Evolutionary conservation across 2,329 filamentous ascomycete genomes (phyloP).

Genomic region (Cladosporium sp.): DNA sequence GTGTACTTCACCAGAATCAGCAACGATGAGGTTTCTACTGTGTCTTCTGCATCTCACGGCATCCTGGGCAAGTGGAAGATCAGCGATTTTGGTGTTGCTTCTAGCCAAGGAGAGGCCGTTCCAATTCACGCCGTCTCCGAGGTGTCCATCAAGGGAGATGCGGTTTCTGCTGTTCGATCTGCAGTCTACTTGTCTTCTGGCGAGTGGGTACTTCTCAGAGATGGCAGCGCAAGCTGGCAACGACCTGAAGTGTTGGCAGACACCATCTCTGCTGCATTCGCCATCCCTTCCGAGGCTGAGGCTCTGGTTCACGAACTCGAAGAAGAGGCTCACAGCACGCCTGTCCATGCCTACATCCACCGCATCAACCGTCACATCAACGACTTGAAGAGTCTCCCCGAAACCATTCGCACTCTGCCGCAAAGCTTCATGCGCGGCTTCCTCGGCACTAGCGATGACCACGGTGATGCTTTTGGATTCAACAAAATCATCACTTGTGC

Average conservation of each 20-base stretch:
- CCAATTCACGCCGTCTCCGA: slow-evolving; percentile 73
- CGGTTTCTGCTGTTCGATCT: slow-evolving; percentile 71
- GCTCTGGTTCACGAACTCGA: slow-evolving; percentile 75
- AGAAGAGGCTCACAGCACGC: slow-evolving; percentile 78
- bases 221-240: slow-evolving; percentile 76
- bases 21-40: slow-evolving; percentile 65
- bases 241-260: slow-evolving; percentile 79
- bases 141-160: slow-evolving; percentile 66
- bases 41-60: slow-evolving; percentile 73
- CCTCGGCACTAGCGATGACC: slow-evolving; percentile 33
- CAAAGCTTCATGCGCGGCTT: slow-evolving; percentile 57
- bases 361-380: slow-evolving; percentile 75
- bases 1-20: slow-evolving; percentile 87
- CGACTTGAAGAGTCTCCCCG: slow-evolving; percentile 73
- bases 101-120: slow-evolving; percentile 18
- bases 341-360: slow-evolving; percentile 79
- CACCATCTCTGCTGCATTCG: slow-evolving; percentile 74
- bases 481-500: slow-evolving; percentile 79
- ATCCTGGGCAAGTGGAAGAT: slow-evolving; percentile 71
- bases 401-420: slow-evolving; percentile 67
- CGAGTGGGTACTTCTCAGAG: slow-evolving; percentile 81
- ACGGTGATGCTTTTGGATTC: slow-evolving; percentile 77
- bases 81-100: slow-evolving; percentile 35
- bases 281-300: slow-evolving; percentile 61
- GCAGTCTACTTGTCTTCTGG: slow-evolving; percentile 62